Evolutionary conservation across 176 grass and related monocot genomes (phyloP), one percentile per base, ranked within the genome.

Genomic region (Rhipidocladum racemiflorum): DNA sequence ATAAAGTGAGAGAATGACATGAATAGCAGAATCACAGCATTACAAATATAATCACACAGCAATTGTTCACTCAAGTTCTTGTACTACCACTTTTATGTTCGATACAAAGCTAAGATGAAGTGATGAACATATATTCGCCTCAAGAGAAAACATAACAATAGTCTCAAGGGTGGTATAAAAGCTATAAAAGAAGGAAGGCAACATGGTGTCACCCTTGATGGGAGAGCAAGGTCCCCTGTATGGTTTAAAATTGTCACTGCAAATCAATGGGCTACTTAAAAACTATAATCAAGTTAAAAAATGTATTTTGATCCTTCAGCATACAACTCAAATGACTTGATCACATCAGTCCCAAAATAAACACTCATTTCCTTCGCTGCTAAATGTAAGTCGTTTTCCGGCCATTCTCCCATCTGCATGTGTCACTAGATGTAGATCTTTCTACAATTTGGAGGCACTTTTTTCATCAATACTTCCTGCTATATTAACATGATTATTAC

Each of bases 1-100:
- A 70, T 9, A 75, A 17, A 86, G 43, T 65, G 48, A 80, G 54
- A 63, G 39, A 91, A 70, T 38, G 65, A 68, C 49, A 88, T 16
- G 27, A 45, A 43, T 39, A 81, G 51, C 59, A 68, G 68, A 81
- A 84, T 76, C 40, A 30, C 15, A n/a, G 35, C 48, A 71, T 57
- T 21, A 36, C 27, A 86, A 71, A 72, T 38, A 34, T 54, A 69
- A 59, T 2, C 25, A 74, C 9, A 14, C 46, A 65, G 24, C 14
- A 68, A 51, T 14, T 43, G 24, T 68, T 68, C 57, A 64, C 65
- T 77, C 0, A 25, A 46, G 44, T 70, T 50, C 9, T 23, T 82
- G 6, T 50, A 23, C 15, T 61, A n/a, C 1, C 62, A 62, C 55
- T 77, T 18, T 54, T 10, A 83, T 84, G 78, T 61, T 84, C 0